Evolutionary conservation across 78 protist species (phyloP).

Genomic region (Pigoraptor vietnamica): DNA sequence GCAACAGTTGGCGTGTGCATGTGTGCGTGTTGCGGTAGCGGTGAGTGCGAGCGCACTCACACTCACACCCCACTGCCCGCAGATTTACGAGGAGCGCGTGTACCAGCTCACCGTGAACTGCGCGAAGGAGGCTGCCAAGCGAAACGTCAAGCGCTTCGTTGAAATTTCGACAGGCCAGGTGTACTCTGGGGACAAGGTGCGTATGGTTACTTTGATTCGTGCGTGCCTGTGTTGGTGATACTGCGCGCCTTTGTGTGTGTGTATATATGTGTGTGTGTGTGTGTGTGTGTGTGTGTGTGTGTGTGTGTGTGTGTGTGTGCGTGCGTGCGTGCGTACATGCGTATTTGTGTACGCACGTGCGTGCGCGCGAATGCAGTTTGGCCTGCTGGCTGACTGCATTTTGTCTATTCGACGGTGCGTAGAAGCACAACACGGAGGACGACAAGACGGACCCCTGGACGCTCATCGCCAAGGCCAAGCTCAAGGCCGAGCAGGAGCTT

Average conservation of each 20-base stretch:
- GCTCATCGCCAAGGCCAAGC: conserved; percentile 51
- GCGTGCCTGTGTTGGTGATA: neutral
- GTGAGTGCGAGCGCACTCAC: no score
- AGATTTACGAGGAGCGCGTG: conserved; percentile 62
- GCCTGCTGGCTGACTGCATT: neutral
- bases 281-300: neutral
- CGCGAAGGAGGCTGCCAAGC: conserved; percentile 61
- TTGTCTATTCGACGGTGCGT: neutral
- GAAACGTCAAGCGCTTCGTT: conserved; percentile 59
- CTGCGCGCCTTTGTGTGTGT: neutral
- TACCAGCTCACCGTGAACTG: conserved; percentile 40
- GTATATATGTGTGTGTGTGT: neutral
- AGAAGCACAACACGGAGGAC: conserved; percentile 66
- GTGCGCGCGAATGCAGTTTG: neutral
- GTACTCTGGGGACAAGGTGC: conserved; percentile 61
- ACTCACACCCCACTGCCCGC: no score
- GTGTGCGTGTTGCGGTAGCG: no score
- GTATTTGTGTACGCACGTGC: neutral
- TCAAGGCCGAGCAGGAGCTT: conserved; percentile 72
- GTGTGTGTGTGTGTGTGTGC: neutral
- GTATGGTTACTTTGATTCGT: neutral
- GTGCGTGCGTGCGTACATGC: neutral
- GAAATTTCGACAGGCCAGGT: conserved; percentile 90
- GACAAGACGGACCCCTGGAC: conserved; percentile 79
- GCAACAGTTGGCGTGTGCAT: no score